Evolutionary conservation across 768 basidiomycete species (phyloP).

Genomic region (Leccinum longicurvipes): DNA sequence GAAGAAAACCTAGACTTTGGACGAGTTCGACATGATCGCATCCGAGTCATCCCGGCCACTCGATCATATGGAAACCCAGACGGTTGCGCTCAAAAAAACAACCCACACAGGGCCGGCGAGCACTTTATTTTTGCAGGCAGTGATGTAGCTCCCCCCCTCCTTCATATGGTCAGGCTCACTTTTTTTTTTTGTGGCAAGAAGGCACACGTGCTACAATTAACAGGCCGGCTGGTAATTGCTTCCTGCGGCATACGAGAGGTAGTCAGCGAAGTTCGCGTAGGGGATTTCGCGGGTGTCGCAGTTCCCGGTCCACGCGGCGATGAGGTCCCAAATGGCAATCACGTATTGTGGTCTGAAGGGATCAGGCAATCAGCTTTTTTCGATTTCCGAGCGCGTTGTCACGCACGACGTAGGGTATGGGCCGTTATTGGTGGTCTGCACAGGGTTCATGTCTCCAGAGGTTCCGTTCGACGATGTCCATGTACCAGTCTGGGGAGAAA

Average conservation of each 20-base stretch:
- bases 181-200: not conserved
- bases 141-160: too few species aligned
- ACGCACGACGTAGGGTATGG: conserved; percentile 23
- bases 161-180: too few species aligned
- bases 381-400: not conserved
- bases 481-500: conserved; percentile 11
- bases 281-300: conserved; percentile 21
- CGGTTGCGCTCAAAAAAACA: too few species aligned
- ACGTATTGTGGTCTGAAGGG: conserved; percentile 15
- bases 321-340: conserved; percentile 18
- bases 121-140: too few species aligned
- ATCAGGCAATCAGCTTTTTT: not conserved
- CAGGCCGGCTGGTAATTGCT: conserved; percentile 16
- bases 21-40: not conserved
- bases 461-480: conserved; percentile 7
- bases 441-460: not conserved
- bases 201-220: not conserved
- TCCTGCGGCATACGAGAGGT: conserved; percentile 21
- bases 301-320: conserved; percentile 26
- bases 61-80: too few species aligned
- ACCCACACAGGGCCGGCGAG: too few species aligned
- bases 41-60: too few species aligned
- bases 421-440: conserved; percentile 12
- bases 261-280: conserved; percentile 22
- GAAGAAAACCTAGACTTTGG: not conserved